Evolutionary conservation across 495 filamentous ascomycete species (phyloP).

Genomic region (Trichoderma asperelloides): DNA sequence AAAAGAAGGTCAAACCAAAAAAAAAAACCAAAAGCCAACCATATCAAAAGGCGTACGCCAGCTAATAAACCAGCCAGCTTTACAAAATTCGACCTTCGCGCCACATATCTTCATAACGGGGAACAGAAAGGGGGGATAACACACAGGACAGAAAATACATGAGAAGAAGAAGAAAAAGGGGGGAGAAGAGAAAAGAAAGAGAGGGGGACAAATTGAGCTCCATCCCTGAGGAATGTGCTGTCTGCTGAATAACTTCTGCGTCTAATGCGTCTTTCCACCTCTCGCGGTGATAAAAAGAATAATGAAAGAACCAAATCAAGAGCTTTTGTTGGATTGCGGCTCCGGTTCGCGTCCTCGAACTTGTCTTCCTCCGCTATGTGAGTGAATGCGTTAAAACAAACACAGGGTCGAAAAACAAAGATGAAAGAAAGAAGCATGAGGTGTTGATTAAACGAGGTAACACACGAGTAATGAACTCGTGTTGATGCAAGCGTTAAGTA

Average conservation of each 20-base stretch:
- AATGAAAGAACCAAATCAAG: neutral
- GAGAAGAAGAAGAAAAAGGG: neutral
- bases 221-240: neutral
- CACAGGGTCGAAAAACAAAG: too few relatives aligned
- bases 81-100: neutral
- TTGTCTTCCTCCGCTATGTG: too few relatives aligned
- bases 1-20: neutral
- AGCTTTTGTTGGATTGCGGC: too few relatives aligned
- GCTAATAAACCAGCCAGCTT: neutral
- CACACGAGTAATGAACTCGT: too few relatives aligned
- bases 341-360: too few relatives aligned
- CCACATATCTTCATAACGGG: constrained; percentile 3
- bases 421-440: neutral
- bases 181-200: neutral
- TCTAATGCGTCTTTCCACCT: neutral
- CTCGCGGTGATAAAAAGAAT: neutral
- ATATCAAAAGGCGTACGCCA: neutral
- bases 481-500: too few relatives aligned
- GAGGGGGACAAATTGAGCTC: neutral
- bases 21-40: neutral
- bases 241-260: neutral
- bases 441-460: neutral
- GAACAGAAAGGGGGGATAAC: neutral
- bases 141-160: neutral
- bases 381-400: too few relatives aligned